phyloP scores from a whole-genome alignment of 305 asterid genomes.

The Plantago coronopus region DNA sequence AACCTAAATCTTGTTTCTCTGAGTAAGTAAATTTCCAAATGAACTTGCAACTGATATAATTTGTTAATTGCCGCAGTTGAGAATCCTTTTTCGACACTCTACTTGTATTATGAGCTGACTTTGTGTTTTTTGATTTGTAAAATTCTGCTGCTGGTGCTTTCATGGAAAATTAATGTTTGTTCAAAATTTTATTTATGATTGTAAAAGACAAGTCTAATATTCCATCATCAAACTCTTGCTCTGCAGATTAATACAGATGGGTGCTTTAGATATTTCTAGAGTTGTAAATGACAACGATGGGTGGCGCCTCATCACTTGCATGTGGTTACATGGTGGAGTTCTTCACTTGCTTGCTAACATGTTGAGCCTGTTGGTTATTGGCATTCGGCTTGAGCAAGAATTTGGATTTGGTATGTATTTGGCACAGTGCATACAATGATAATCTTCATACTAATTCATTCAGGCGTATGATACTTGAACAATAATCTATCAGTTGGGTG shows the following conservation, averaged over 20 bases:
- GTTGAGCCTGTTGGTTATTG: constrained; percentile 48
- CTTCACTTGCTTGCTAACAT: constrained; percentile 59
- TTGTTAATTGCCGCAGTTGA: too few species aligned
- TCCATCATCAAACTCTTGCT: constrained; percentile 1
- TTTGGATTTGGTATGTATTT: constrained; percentile 44
- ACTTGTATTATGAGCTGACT: neutral
- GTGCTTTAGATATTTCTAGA: constrained; percentile 45
- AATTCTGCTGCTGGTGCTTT: too few species aligned
- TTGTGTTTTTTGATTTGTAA: too few species aligned
- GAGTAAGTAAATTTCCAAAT: too few species aligned
- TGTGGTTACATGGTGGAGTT: constrained; percentile 59
- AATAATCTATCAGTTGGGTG: neutral
- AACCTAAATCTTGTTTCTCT: neutral
- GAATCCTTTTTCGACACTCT: neutral
- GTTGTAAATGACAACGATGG: constrained; percentile 46
- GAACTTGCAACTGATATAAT: too few species aligned
- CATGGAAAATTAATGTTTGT: too few species aligned
- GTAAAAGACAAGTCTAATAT: neutral
- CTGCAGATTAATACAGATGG: constrained; percentile 45
- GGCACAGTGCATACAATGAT: too few species aligned
- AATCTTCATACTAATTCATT: too few species aligned
- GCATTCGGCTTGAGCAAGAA: constrained; percentile 55
- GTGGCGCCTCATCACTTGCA: constrained; percentile 58
- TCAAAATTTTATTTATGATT: too few species aligned
- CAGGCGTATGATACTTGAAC: too few species aligned